Evolutionary conservation across 179 eudicot species (phyloP).

Genomic region (Beta lomatogona): DNA sequence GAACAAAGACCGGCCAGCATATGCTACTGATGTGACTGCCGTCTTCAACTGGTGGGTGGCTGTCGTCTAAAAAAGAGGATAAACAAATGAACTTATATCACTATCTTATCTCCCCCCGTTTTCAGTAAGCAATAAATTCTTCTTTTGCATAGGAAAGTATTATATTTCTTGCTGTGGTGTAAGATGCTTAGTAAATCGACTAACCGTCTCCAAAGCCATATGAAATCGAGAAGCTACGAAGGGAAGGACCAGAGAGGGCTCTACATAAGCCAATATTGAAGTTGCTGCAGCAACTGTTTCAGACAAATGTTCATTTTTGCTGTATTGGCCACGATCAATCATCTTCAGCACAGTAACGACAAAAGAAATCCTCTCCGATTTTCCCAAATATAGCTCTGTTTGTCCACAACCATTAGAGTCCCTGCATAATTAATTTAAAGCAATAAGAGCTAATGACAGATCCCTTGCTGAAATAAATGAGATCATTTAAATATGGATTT

Average conservation of each 20-base stretch:
- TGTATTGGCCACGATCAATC: conserved; percentile 96
- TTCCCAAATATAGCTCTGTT: conserved; percentile 56
- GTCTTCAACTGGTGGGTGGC: conserved; percentile 99
- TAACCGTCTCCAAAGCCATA: conserved; percentile 98
- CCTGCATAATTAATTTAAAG: conserved; percentile 46
- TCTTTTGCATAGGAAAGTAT: neutral
- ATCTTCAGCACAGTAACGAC: conserved; percentile 70
- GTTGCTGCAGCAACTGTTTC: conserved; percentile 95
- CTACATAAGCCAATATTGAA: conserved; percentile 86
- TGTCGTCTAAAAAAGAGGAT: conserved; percentile 63
- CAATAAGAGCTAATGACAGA: neutral
- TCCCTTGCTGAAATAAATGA: conserved; percentile 10
- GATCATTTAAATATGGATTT: neutral
- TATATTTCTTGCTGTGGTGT: conserved; percentile 5
- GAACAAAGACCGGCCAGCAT: conserved; percentile 77
- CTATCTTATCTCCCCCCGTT: neutral
- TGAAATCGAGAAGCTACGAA: conserved; percentile 84
- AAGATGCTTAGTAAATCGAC: conserved; percentile 26
- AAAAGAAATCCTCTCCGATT: conserved; percentile 72
- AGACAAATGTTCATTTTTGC: conserved; percentile 84
- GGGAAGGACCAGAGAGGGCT: conserved; percentile 92
- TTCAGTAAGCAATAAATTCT: no score
- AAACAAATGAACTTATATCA: conserved; percentile 22
- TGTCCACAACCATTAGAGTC: conserved; percentile 37
- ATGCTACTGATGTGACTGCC: conserved; percentile 92